Percentiles rank a stretch among this genome's conserved stretches.
Conservation (phyloP, 164 flowering plant species). For the Warburgia ugandensis region DNA sequence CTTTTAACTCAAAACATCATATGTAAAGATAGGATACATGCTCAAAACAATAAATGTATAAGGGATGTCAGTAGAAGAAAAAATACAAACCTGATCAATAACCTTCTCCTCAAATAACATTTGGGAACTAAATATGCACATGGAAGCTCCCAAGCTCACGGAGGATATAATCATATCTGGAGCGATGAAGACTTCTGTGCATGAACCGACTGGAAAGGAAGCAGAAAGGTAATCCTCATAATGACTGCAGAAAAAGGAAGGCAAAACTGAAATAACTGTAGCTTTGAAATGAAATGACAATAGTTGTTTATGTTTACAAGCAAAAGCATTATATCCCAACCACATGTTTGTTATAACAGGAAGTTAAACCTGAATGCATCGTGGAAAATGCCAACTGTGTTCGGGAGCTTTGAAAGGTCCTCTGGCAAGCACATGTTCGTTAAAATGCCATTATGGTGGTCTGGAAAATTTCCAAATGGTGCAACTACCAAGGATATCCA, state of each 20-base stretch:
- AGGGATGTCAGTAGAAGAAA: no score
- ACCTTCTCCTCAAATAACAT: constrained; percentile 85
- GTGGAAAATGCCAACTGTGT: constrained; percentile 76
- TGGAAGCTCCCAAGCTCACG: constrained; percentile 66
- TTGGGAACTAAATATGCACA: constrained; percentile 78
- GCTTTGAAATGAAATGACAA: no score
- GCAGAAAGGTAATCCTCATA: constrained; percentile 79
- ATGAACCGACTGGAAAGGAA: constrained; percentile 92
- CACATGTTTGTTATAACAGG: neutral
- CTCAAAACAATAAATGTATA: no score
- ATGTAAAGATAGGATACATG: no score
- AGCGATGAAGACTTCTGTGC: constrained; percentile 81
- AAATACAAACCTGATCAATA: constrained; percentile 83
- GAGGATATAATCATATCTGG: constrained; percentile 83
- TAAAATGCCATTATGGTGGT: constrained; percentile 42
- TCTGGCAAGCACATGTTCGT: constrained; percentile 73
- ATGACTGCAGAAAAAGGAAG: constrained; percentile 42
- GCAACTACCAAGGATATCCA: constrained; percentile 88
- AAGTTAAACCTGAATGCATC: constrained; percentile 68
- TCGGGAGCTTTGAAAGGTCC: constrained; percentile 46
- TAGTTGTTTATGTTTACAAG: no score
- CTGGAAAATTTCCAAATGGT: constrained; percentile 78
- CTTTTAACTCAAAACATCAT: no score
- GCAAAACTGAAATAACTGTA: neutral
- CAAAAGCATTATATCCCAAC: no score